These are phyloP conservation scores for Peronospora farinosa DNA, from an alignment of 352 stramenopile species.

Conservation along the genomic window DNA sequence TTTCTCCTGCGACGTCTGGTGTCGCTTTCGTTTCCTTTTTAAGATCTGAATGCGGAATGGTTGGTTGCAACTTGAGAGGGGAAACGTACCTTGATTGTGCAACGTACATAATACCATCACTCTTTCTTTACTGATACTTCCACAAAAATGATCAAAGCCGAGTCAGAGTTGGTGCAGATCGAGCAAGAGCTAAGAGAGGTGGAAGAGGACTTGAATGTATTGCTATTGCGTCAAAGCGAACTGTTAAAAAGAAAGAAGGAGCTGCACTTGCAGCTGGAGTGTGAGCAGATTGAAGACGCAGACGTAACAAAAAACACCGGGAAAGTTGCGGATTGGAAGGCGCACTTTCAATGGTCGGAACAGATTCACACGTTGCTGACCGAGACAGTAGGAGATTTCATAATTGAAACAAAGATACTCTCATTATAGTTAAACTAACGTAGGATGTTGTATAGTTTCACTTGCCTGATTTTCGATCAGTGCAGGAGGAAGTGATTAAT, in stretches of 20 bases:
- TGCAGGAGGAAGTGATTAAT: constrained; percentile 90
- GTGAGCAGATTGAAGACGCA: constrained; percentile 2
- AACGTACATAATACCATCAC: constrained; percentile 14
- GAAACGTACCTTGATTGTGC: constrained; percentile 10
- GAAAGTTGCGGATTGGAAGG: constrained; percentile 33
- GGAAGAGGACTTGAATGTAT: constrained; percentile 43
- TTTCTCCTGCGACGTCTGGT: not conserved
- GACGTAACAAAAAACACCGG: not conserved
- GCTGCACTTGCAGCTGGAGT: constrained; percentile 31
- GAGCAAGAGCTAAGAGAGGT: constrained; percentile 50
- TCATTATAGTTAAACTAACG: constrained; percentile 3
- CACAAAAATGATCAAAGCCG: constrained; percentile 23
- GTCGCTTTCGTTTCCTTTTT: constrained; percentile 14
- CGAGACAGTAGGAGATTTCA: constrained; percentile 12
- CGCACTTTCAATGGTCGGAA: constrained; percentile 37
- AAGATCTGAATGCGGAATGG: constrained; percentile 18
- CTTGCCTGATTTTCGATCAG: constrained; percentile 78
- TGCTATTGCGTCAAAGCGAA: constrained; percentile 49
- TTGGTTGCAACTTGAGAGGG: constrained; percentile 23
- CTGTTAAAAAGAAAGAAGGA: constrained; percentile 42
- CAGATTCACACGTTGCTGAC: constrained; percentile 29
- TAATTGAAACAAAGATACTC: not conserved
- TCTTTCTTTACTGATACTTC: constrained; percentile 3
- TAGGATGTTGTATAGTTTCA: constrained; percentile 44
- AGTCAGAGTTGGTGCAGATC: constrained; percentile 40